Base-by-base conservation (phyloP, 73 alveolate species). In the Paraurostyla sp. region DNA sequence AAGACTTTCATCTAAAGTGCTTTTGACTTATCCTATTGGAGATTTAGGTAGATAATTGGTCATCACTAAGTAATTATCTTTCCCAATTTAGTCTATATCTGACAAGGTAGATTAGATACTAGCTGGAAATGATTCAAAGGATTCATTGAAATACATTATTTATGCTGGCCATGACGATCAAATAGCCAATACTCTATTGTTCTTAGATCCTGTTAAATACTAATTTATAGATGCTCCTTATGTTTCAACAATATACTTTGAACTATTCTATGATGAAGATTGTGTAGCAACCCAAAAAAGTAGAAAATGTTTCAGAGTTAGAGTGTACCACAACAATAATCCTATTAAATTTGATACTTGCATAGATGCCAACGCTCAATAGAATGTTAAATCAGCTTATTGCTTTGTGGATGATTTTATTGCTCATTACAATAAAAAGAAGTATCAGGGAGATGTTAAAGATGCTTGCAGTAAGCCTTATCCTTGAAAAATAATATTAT, bases 121-220 rank as follows among this genome's bases (percentile, higher is more conserved):
- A 6, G 33, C 16, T 69, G 83, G 63, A 2, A 3, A n/a, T 9
- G 41, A 13, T 2, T 35, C 38, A 13, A 69, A 9, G 4, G 62
- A 69, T 36, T 9, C 43, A 3, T 40, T 69, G 40, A 69, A 60
- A 35, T 69, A 69, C 41, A 36, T 69, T 4, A 38, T 69, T 11
- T 69, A 69, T n/a, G 30, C 83, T 18, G 83, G 42, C 22, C 83
- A 69, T 23, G 83, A 69, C 41, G 38, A 57, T 69, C 36, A 69
- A 38, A 38, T 69, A 6, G 38, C 38, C 41, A 40, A 30, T 36
- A 60, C 36, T 27, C 63, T 69, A 4, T 41, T 35, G n/a, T 69
- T 57, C 62, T 60, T 69, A 18, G 33, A 69, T 7, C 83, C 83
- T 4, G 43, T 13, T n/a, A n/a, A n/a, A 16, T 32, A n/a, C 30